Evolutionary conservation across 768 basidiomycete genomes (phyloP), one percentile per base, ranked within the genome.

Genomic region (Lactarius psammicola): DNA sequence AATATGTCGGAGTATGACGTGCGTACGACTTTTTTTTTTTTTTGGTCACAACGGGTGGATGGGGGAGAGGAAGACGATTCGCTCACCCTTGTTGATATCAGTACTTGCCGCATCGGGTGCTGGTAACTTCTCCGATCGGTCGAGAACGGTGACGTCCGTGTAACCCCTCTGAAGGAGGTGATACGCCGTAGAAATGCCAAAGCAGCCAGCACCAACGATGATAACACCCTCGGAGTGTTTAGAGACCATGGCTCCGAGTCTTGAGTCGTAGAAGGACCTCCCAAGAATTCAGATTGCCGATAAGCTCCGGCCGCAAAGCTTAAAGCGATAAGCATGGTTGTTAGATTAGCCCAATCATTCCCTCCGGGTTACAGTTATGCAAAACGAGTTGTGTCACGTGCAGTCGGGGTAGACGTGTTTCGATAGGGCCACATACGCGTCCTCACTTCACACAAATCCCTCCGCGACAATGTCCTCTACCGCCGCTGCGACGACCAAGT

Each of bases 151-250:
- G 68, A 96, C 82, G 64, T 87, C 72, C 18, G 75, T 80, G 76
- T 87, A 94, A 20, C 90, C 88, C 65, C 87, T 78, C 62, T 78
- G 74, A 57, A 95, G 79, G 59, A 96, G 85, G 73, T 92, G 86
- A 69, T 86, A 82, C 1, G 94, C 95, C 0, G 95, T 90, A 20
- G 93, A 95, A 58, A 92, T 78, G 7, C 95, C 95, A 74, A 95
- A 95, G 69, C 87, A 87, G 5, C 93, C 93, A 46, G 90, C 87
- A 31, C 93, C 93, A 51, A 93, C 79, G 66, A 95, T 87, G 60
- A 94, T 72, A 54, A 88, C 78, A 59, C 72, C 33, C 42, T 66
- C 69, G 4, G 49, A 51, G 74, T 76, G 70, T 78, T 72, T 59
- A 59, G 57, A 59, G 7, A 44, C 60, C 65, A 66, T 62, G 60